Evolutionary conservation across 176 grass and related monocot species (phyloP).

Genomic region (Echinochloa phyllopogon): DNA sequence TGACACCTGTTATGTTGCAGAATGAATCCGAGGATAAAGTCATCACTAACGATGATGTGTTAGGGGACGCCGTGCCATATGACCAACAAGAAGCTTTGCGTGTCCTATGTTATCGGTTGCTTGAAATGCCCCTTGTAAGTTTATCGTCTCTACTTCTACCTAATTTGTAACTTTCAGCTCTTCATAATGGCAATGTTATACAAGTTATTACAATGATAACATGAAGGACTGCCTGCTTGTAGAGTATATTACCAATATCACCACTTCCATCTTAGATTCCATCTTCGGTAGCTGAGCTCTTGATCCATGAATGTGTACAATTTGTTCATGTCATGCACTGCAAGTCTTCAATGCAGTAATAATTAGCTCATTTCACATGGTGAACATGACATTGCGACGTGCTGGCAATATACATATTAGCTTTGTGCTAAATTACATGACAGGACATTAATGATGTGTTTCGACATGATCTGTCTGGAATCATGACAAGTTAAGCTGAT

Average conservation of each 20-base stretch:
- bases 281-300: slow-evolving; percentile 17
- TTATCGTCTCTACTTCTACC: slow-evolving; percentile 1
- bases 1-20: slow-evolving; percentile 55
- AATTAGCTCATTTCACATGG: neutral
- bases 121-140: slow-evolving; percentile 82
- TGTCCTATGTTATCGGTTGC: slow-evolving; percentile 73
- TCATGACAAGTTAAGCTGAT: neutral
- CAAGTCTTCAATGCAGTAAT: neutral
- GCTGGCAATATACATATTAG: slow-evolving; percentile 4
- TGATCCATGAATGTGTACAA: neutral
- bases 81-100: slow-evolving; percentile 86
- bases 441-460: neutral
- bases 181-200: neutral
- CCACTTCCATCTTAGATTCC: neutral
- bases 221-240: slow-evolving; percentile 30
- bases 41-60: slow-evolving; percentile 91
- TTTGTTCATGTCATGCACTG: slow-evolving; percentile 32
- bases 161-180: neutral
- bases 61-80: slow-evolving; percentile 80
- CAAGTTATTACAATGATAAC: neutral
- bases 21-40: slow-evolving; percentile 64
- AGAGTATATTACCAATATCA: slow-evolving; percentile 1
- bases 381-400: slow-evolving; percentile 17
- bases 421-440: slow-evolving; percentile 9
- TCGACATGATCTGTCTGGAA: neutral